These are phyloP conservation scores for Calonectria fujianensis DNA, from an alignment of 2,329 filamentous ascomycete genomes.

Conservation along the genomic window DNA sequence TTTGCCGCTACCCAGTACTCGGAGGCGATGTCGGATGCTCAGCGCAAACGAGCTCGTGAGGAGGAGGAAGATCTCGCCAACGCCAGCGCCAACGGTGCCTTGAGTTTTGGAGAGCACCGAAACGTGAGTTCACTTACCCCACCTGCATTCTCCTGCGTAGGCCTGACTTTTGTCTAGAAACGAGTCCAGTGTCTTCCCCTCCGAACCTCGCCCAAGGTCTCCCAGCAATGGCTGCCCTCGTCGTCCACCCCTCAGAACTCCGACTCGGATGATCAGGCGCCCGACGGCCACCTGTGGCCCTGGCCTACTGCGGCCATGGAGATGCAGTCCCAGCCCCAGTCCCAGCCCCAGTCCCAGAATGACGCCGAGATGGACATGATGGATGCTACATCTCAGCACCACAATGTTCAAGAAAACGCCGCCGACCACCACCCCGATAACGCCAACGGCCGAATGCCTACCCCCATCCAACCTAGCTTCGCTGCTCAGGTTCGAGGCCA, in stretches of 20 bases:
- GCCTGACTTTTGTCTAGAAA: constrained; percentile 64
- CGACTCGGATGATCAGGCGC: constrained; percentile 61
- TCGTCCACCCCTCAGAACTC: constrained; percentile 63
- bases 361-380: constrained; percentile 72
- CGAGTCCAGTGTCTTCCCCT: constrained; percentile 72
- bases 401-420: constrained; percentile 29
- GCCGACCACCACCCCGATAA: constrained; percentile 49
- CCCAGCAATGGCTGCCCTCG: constrained; percentile 56
- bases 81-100: constrained; percentile 58
- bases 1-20: constrained; percentile 60
- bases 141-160: not conserved
- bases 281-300: constrained; percentile 57
- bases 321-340: constrained; percentile 33
- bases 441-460: constrained; percentile 71
- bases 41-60: constrained; percentile 68
- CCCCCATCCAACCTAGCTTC: constrained; percentile 76
- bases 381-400: constrained; percentile 60
- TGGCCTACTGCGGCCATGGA: constrained; percentile 56
- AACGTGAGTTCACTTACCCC: constrained; percentile 62
- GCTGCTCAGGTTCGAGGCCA: constrained; percentile 73
- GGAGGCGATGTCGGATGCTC: constrained; percentile 58
- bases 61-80: constrained; percentile 66
- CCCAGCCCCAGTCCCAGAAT: constrained; percentile 48
- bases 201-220: constrained; percentile 64
- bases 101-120: constrained; percentile 70